These are phyloP conservation scores for Chytriomyces sp. DNA, from an alignment of 192 early-diverging fungal species.

Conservation along the genomic window DNA sequence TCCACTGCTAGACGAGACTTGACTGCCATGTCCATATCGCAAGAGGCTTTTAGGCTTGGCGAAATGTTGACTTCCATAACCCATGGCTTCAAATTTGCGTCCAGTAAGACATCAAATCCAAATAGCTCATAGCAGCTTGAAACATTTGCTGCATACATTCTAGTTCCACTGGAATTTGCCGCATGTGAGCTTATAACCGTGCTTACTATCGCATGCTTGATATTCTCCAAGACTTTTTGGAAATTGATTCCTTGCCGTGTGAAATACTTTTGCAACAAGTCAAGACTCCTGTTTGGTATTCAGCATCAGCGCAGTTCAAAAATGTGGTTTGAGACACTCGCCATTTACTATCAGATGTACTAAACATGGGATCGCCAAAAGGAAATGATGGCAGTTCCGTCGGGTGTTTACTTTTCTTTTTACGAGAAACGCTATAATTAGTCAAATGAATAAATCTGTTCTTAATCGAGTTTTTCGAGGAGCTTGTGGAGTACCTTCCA, in stretches of 20 bases:
- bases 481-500: conserved; percentile 17
- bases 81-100: conserved; percentile 56
- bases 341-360: conserved; percentile 42
- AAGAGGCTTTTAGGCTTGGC: conserved; percentile 48
- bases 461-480: conserved; percentile 3
- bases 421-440: conserved; percentile 50
- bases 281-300: conserved; percentile 40
- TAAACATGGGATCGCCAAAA: conserved; percentile 35
- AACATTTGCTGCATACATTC: conserved; percentile 42
- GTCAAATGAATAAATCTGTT: conserved; percentile 54
- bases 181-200: conserved; percentile 44
- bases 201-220: conserved; percentile 43
- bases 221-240: conserved; percentile 30
- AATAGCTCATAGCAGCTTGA: conserved; percentile 63
- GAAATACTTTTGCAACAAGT: conserved; percentile 41
- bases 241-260: conserved; percentile 32
- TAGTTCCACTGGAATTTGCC: conserved; percentile 41
- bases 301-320: not conserved
- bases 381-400: conserved; percentile 4
- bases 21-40: conserved; percentile 42
- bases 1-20: conserved; percentile 44
- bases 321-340: not conserved
- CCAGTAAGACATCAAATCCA: conserved; percentile 62
- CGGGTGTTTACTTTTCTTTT: conserved; percentile 17
- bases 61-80: conserved; percentile 64